Base-by-base conservation (phyloP, 306 rosid genomes). In the Hippophae tibetana region DNA sequence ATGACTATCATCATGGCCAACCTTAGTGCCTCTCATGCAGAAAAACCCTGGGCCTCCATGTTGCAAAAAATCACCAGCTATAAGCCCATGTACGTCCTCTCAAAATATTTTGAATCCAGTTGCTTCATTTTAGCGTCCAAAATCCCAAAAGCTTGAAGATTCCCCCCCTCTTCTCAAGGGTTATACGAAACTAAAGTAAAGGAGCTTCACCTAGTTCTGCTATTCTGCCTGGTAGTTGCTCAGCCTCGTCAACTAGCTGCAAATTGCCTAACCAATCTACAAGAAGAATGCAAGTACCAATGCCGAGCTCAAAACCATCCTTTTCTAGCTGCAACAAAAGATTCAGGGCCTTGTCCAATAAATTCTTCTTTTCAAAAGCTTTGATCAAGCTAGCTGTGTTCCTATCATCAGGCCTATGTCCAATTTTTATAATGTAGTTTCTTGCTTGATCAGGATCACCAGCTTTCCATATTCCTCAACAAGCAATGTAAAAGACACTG, bases 231-330 rank as follows among this genome's bases (percentile, higher is more conserved):
- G 86, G 43, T 43, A 92, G 52, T 47, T 85, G 85, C 70, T 92
- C 96, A 18, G 69, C 93, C 78, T 92, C 96, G 13, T 79, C 75
- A 57, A 92, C 71, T 54, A 92, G 93, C 68, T 76, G 82, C 87
- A 92, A 60, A 74, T 68, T 82, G 26, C 79, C 83, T 53, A 92
- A 56, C 99, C 96, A 92, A 61, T 88, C 99, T 61, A 92, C 71
- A 53, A 92, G 86, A 82, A 84, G 86, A 50, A 85, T 68, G 74
- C 78, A 83, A 60, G 96, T 85, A 50, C 79, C 79, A 65, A 85
- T 83, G 68, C 99, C 95, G 10, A 89, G 93, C 78, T 76, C 74
- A 73, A 88, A 85, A 8, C 96, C 95, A 66, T 81, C 81, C 52
- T 73, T 77, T 67, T 88, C 95, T 46, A 85, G 86, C 56, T 77